A percentile compares a stretch with the other conserved stretches of the same genome.
phyloP scores from a whole-genome alignment of 2,329 filamentous ascomycete species.

The Colletotrichum navitas region DNA sequence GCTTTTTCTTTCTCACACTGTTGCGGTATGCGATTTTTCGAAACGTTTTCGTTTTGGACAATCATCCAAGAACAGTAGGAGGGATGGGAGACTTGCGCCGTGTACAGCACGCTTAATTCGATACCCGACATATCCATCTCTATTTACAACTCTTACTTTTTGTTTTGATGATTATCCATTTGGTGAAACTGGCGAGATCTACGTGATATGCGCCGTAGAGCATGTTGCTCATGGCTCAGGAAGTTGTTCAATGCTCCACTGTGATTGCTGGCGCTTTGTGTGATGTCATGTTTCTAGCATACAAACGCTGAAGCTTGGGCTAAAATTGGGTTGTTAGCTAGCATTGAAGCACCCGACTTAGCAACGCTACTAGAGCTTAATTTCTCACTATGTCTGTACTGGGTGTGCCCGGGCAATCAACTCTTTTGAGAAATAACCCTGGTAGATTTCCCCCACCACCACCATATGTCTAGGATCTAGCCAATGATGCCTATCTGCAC shows the following conservation, averaged over 20 bases:
- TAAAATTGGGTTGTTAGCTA: neutral
- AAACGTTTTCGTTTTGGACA: constrained; percentile 26
- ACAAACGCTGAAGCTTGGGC: neutral
- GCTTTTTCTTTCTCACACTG: constrained; percentile 16
- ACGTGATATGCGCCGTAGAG: constrained; percentile 11
- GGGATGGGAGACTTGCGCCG: constrained; percentile 21
- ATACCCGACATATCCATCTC: constrained; percentile 42
- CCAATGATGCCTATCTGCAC: neutral
- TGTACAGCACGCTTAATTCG: constrained; percentile 41
- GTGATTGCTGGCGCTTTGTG: neutral
- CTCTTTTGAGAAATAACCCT: neutral
- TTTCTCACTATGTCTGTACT: neutral
- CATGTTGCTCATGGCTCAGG: neutral
- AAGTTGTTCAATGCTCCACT: neutral
- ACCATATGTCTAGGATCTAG: too few species aligned
- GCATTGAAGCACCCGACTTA: neutral
- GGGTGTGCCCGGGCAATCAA: neutral
- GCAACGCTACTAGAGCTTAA: constrained; percentile 11
- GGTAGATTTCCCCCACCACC: neutral
- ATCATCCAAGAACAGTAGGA: neutral
- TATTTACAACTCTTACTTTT: constrained; percentile 10
- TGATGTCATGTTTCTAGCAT: constrained; percentile 30
- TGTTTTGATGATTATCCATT: too few species aligned
- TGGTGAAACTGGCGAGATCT: too few species aligned
- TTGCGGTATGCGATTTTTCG: constrained; percentile 29